These are phyloP conservation scores for Exophiala oligosperma DNA, from an alignment of 2,329 filamentous ascomycete genomes.

Conservation along the genomic window DNA sequence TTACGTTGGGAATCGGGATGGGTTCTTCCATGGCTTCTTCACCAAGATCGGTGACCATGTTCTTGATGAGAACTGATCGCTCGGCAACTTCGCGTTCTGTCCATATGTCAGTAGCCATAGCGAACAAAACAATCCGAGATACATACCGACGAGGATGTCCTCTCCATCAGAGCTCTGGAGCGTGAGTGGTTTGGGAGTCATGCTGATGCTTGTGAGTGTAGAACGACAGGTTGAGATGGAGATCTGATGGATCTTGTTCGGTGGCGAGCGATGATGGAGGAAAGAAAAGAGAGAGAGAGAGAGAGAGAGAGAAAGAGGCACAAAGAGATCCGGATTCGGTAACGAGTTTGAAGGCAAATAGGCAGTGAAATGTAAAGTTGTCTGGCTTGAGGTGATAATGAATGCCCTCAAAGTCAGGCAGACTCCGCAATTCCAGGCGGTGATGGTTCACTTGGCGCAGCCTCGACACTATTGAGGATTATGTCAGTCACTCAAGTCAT, in stretches of 20 bases:
- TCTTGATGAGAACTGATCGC: slow-evolving; percentile 94
- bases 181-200: slow-evolving; percentile 40
- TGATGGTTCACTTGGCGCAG: too few relatives aligned
- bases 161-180: slow-evolving; percentile 53
- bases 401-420: background rate
- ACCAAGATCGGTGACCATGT: slow-evolving; percentile 93
- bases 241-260: background rate
- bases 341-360: background rate
- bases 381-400: background rate
- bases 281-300: background rate
- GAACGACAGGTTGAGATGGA: background rate
- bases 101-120: slow-evolving; percentile 4
- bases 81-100: slow-evolving; percentile 81
- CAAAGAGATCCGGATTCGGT: background rate
- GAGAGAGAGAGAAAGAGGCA: background rate
- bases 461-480: too few relatives aligned
- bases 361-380: background rate
- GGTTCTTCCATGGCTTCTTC: slow-evolving; percentile 62
- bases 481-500: too few relatives aligned
- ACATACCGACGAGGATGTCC: slow-evolving; percentile 53
- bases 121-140: background rate
- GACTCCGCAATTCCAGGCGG: too few relatives aligned
- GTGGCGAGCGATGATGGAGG: slow-evolving; percentile 1
- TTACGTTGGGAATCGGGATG: slow-evolving; percentile 88
- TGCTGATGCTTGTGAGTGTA: slow-evolving; percentile 21